These are phyloP conservation scores for Sporisorium scitamineum DNA, from an alignment of 1,284 basidiomycete species.

Conservation along the genomic window DNA sequence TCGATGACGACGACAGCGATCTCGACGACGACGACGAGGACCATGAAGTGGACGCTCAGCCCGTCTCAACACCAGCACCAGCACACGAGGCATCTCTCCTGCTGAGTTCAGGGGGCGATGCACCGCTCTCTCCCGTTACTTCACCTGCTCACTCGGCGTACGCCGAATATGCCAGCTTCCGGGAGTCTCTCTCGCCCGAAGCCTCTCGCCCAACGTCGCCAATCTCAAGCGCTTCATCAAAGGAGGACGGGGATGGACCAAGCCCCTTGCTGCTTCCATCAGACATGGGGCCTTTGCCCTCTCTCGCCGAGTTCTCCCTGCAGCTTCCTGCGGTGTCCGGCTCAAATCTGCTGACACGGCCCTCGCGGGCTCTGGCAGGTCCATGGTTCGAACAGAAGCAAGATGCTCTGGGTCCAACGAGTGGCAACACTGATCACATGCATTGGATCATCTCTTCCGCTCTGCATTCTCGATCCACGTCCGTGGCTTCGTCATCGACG, in stretches of 20 bases:
- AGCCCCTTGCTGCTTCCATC: conserved; percentile 33
- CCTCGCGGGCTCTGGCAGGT: conserved; percentile 13
- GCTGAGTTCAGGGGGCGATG: conserved; percentile 11
- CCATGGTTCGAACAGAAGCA: conserved; percentile 35
- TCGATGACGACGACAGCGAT: conserved; percentile 50
- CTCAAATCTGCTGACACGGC: neutral
- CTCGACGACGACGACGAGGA: conserved; percentile 46
- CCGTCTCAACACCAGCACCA: neutral
- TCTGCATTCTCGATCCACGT: neutral
- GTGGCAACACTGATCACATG: conserved; percentile 28
- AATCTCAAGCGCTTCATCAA: conserved; percentile 40
- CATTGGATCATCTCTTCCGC: conserved; percentile 33
- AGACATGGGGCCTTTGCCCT: conserved; percentile 24
- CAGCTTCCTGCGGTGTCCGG: conserved; percentile 21
- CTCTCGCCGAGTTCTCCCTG: conserved; percentile 33
- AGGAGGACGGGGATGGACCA: conserved; percentile 28
- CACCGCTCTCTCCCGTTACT: conserved; percentile 26
- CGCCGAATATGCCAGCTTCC: conserved; percentile 16
- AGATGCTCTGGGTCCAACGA: neutral
- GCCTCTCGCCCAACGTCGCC: conserved; percentile 43
- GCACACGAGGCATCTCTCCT: conserved; percentile 1
- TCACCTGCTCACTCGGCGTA: conserved; percentile 32
- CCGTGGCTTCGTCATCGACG: conserved; percentile 14
- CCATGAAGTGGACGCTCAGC: conserved; percentile 24
- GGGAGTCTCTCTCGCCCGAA: conserved; percentile 35